Evolutionary conservation across 1,284 basidiomycete genomes (phyloP), one percentile per base, ranked within the genome.

Genomic region (Phellopilus nigrolimitatus): DNA sequence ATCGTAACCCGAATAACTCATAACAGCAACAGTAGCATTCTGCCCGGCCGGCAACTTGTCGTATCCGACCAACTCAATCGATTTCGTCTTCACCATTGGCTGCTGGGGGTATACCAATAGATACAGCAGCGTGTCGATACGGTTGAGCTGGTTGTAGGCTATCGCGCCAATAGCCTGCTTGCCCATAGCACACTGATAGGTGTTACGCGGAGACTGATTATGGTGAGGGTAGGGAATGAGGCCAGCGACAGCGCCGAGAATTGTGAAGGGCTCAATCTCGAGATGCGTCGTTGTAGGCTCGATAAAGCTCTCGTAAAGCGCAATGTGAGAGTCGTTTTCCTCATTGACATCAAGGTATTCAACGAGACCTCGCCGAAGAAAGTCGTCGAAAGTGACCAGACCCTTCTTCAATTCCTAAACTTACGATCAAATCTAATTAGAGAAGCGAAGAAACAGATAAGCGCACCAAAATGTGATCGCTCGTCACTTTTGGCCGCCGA

Each of bases 81-180:
- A 95, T 68, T 95, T 95, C 5, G 97, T 97, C 71, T 98, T 97
- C 57, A 98, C 95, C 95, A 99, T 97, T 0, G 97, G 97, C 64
- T 98, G 91, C 64, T 99, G 97, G 9, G 97, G 97, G 62, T 99
- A 99, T n/a, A 98, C 93, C 57, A 94, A 91, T 47, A 99, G 79
- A 71, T 99, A 99, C 21, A 99, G 78, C n/a, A 99, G 77, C 0
- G 97, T 99, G 68, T 99, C 97, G 66, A 99, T 99, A 40, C 97
- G 82, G 66, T 95, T 92, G 57, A 98, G 82, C 67, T 99, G 97
- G 67, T 99, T 99, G 72, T 95, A 97, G 0, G 86, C 95, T 59
- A 99, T 99, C 2, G 94, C 95, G n/a, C 97, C 97, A 57, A 99
- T 98, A 0, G 97, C 97, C 74, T 99, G 97, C 73, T 99, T 99